Conservation (phyloP, 768 basidiomycete species). For the Podaxis sp. region DNA sequence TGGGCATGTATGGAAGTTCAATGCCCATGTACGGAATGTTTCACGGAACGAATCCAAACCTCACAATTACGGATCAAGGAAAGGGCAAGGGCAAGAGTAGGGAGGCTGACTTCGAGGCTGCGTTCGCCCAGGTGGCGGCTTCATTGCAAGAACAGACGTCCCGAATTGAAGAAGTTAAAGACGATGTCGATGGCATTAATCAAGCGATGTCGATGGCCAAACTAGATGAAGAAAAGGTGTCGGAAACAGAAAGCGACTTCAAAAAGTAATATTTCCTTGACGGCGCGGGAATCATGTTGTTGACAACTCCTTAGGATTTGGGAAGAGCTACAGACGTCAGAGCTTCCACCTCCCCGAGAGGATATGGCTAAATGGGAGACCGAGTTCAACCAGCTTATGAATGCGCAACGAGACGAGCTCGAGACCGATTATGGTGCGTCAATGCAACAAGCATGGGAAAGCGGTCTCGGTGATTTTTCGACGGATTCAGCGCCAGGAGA, state of each 20-base stretch:
- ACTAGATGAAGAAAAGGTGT: constrained; percentile 26
- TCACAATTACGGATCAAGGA: constrained; percentile 23
- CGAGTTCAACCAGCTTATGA: constrained; percentile 78
- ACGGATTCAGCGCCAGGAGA: constrained; percentile 21
- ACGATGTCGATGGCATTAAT: constrained; percentile 46
- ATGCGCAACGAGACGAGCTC: constrained; percentile 56
- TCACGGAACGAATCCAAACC: constrained; percentile 25
- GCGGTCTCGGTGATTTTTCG: constrained; percentile 41
- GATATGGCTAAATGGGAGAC: constrained; percentile 81
- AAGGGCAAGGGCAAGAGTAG: constrained; percentile 79
- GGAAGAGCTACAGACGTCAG: constrained; percentile 57
- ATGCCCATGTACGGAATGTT: constrained; percentile 36
- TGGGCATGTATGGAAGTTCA: constrained; percentile 30
- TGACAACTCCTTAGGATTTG: constrained; percentile 43
- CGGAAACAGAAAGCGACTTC: constrained; percentile 35
- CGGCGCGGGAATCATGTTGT: background rate
- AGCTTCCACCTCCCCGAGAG: constrained; percentile 50
- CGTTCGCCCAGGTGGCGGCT: constrained; percentile 65
- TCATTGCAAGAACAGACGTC: constrained; percentile 33
- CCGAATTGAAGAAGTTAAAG: constrained; percentile 37
- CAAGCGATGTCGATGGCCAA: constrained; percentile 31
- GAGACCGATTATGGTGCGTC: constrained; percentile 52
- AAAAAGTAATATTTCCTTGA: constrained; percentile 38
- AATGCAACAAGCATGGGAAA: constrained; percentile 66
- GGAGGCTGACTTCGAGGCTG: constrained; percentile 82